Evolutionary conservation across 1,284 basidiomycete species (phyloP), one percentile per base, ranked within the genome.

Genomic region (Cutaneotrichosporon dermatis): DNA sequence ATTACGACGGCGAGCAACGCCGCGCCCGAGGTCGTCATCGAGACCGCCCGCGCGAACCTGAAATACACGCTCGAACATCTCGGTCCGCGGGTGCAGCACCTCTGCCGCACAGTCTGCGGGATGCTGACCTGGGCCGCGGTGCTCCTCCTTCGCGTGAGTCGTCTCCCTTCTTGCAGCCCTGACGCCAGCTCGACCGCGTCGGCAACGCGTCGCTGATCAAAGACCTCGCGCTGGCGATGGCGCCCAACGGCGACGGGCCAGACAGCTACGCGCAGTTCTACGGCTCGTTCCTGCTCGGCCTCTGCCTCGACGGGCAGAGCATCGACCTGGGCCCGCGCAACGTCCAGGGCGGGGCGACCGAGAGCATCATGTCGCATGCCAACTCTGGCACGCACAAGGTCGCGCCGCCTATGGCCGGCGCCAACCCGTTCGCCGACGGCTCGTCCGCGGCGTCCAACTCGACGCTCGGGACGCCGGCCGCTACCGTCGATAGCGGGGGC

Each of bases 91-190:
- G 36, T 40, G 49, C 49, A 49, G 15, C 50, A 57, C 55, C 25
- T 57, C 49, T 44, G 50, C 49, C 55, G 55, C 16, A 57, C 55
- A 2, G 48, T 57, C 1, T 45, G 41, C 34, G 49, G 55, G 11
- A 57, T 57, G 55, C 37, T 57, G 33, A 44, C 49, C n/a, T 57
- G 55, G 55, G 49, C 55, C 2, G 55, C 49, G 2, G 55, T 57
- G 42, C 49, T 57, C 2, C 25, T 57, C 1, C 16, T 57, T 1
- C 40, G 55, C 7, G 55, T 57, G 13, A n/a, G 55, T 49, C 16
- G 39, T 15, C 34, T 15, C 1, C n/a, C 16, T 34, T 11, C n/a
- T 48, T 39, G n/a, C 12, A 7, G 25, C 8, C n/a, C 49, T 57
- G 49, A 57, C 55, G 6, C 11, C 55, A 57, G 55, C 49, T 57